These are phyloP conservation scores for Phytophthora meadii DNA, from an alignment of 352 stramenopile genomes.

Conservation along the genomic window DNA sequence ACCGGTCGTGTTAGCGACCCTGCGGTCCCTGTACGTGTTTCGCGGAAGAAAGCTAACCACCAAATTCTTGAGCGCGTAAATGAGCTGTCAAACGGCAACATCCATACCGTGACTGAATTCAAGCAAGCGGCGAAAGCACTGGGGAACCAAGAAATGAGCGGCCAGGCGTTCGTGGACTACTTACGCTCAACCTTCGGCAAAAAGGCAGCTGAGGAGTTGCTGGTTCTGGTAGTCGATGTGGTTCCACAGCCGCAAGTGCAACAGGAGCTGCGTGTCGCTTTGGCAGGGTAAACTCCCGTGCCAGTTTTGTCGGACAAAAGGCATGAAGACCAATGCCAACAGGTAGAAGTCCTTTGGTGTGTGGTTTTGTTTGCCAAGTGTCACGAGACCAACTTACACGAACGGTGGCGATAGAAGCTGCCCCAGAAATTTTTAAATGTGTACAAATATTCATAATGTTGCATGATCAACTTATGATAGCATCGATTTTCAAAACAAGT, in stretches of 20 bases:
- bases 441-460: conserved; percentile 50
- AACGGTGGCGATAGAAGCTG: conserved; percentile 46
- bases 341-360: not conserved
- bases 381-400: conserved; percentile 24
- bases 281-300: conserved; percentile 39
- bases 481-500: conserved; percentile 71
- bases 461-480: conserved; percentile 46
- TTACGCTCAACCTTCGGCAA: conserved; percentile 66
- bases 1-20: conserved; percentile 26
- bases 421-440: conserved; percentile 35
- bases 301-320: conserved; percentile 7
- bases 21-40: conserved; percentile 33
- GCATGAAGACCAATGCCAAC: not conserved
- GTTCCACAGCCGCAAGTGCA: conserved; percentile 68
- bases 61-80: conserved; percentile 77
- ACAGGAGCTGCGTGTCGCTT: conserved; percentile 59
- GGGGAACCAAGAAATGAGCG: conserved; percentile 75
- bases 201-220: conserved; percentile 58
- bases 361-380: not conserved
- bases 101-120: conserved; percentile 58
- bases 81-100: conserved; percentile 55
- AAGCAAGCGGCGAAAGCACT: conserved; percentile 75
- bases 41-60: conserved; percentile 69
- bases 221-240: conserved; percentile 70
- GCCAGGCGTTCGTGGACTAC: conserved; percentile 66